phyloP scores from a whole-genome alignment of 768 basidiomycete species.

The Tulasnella sp. region DNA sequence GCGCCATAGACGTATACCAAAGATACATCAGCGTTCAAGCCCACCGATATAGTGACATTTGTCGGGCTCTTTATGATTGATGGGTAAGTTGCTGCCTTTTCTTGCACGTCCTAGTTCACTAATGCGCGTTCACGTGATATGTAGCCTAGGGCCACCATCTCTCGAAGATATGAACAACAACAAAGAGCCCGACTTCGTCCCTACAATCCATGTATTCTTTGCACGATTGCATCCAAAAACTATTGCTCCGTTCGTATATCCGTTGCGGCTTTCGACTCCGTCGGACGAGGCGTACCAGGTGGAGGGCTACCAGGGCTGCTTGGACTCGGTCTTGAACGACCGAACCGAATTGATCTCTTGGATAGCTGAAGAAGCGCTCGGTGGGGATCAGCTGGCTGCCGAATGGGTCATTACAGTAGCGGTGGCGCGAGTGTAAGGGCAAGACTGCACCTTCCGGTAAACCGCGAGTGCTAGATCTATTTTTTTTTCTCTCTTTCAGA shows the following conservation, averaged over 20 bases:
- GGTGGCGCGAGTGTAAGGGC: conserved; percentile 57
- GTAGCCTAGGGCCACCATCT: background rate
- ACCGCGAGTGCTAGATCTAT: too few species aligned
- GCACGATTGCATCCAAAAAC: conserved; percentile 33
- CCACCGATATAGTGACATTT: conserved; percentile 56
- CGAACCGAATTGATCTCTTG: conserved; percentile 53
- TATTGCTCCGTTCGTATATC: conserved; percentile 21
- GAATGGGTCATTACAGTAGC: conserved; percentile 61
- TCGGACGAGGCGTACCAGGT: background rate
- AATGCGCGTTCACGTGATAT: background rate
- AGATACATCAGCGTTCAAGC: conserved; percentile 52
- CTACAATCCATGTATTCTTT: conserved; percentile 41
- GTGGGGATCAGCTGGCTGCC: conserved; percentile 55
- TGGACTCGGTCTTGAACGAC: conserved; percentile 19
- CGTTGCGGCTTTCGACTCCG: background rate
- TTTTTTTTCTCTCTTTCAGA: conserved; percentile 30
- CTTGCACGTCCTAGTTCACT: background rate
- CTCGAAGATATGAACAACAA: background rate
- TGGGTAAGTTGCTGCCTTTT: conserved; percentile 38
- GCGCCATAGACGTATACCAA: conserved; percentile 13
- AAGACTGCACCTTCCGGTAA: too few species aligned
- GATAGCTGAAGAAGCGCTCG: conserved; percentile 62
- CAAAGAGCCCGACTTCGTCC: conserved; percentile 26
- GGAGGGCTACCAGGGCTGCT: background rate
- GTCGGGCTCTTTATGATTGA: conserved; percentile 65